Evolutionary conservation across 1,284 basidiomycete species (phyloP), one percentile per base, ranked within the genome.

Genomic region (Entoloma clypeatum): DNA sequence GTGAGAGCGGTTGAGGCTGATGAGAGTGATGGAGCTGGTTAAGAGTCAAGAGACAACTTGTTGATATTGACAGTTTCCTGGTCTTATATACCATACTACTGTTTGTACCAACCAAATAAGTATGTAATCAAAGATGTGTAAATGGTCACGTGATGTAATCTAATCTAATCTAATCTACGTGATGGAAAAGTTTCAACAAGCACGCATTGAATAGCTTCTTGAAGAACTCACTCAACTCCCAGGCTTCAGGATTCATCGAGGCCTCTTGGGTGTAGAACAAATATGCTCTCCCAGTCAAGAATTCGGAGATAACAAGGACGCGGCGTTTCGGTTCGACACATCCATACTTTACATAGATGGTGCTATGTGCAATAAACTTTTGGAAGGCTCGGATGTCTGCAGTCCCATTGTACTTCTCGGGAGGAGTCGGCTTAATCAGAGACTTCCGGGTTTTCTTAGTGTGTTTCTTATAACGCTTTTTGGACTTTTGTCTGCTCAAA

Each of bases 151-250:
- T n/a, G n/a, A n/a, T n/a, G n/a, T n/a, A n/a, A n/a, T n/a, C n/a
- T n/a, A n/a, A n/a, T n/a, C n/a, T n/a, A n/a, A n/a, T n/a, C n/a
- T n/a, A n/a, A n/a, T n/a, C n/a, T n/a, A n/a, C n/a, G n/a, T n/a
- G n/a, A n/a, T n/a, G n/a, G n/a, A n/a, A n/a, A n/a, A n/a, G n/a
- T n/a, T n/a, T n/a, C n/a, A n/a, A n/a, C 6, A 43, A 39, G 26
- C 42, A 44, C 10, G 32, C 33, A 19, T 44, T 29, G 16, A 44
- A 44, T 3, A 44, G 14, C 2, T 31, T 7, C 10, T 33, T 29
- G 9, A 44, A 7, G 3, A 44, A 44, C 9, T 24, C 29, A 2
- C 26, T 7, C 16, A 18, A 17, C 22, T 4, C 16, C 22, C 5
- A 6, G 13, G 4, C 31, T 18, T 14, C 31, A 4, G 14, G 31